A percentile compares a stretch with the other conserved stretches of the same genome.
Conservation (phyloP, 2,329 filamentous ascomycete genomes). For the Diaporthe vexans region DNA sequence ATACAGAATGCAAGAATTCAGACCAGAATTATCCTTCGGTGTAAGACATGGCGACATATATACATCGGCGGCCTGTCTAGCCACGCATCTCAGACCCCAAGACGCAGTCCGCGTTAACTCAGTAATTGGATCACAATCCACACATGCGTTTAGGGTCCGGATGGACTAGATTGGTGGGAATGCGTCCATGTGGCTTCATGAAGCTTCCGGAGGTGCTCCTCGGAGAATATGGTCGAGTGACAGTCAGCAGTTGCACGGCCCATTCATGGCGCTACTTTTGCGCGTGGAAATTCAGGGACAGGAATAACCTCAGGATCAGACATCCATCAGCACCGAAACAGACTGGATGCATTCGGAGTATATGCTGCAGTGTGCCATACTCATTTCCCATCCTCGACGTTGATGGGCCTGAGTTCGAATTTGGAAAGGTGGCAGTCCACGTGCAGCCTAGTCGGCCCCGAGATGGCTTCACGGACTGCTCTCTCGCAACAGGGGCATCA, state of each 20-base stretch:
- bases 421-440: background rate
- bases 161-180: background rate
- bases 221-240: conserved; percentile 28
- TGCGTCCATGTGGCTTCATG: background rate
- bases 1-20: background rate
- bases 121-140: conserved; percentile 3
- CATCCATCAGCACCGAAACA: background rate
- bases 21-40: background rate
- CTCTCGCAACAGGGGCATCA: background rate
- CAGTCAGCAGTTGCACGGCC: conserved; percentile 26
- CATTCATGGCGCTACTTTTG: conserved; percentile 16
- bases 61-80: background rate
- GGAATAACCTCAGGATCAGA: background rate
- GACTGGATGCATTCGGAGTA: background rate
- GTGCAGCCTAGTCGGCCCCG: background rate
- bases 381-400: background rate
- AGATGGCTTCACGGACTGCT: conserved; percentile 17
- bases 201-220: background rate
- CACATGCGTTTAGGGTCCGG: background rate
- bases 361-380: background rate
- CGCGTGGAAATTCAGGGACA: conserved; percentile 15
- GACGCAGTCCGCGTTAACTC: background rate
- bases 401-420: background rate
- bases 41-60: background rate
- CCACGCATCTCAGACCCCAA: background rate